Base-by-base conservation (phyloP, 345 rosid species). In the Hibiscus syriacus region DNA sequence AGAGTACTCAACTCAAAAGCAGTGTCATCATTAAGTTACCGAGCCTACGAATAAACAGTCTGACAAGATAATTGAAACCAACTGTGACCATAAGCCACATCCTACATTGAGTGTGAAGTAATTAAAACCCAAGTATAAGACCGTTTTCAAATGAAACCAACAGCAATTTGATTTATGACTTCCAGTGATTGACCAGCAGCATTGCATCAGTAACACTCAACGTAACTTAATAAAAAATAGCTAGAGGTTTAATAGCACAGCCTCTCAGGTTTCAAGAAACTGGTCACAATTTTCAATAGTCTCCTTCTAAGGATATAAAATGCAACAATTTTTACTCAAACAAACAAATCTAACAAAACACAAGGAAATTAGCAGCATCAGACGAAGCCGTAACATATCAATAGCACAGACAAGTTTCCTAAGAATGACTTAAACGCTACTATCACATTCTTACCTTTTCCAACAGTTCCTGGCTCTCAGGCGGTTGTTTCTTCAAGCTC, bases 381-480 rank as follows among this genome's bases (percentile, higher is more conserved):
- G 55, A 64, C 10, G 55, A 49, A 65, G 68, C 68, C 55, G 23
- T 43, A 65, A 19, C 22, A 26, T 46, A 48, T 17, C 2, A 32
- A 48, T 7, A 34, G 14, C 6, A 34, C 19, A 3, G 16, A 46
- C 23, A 50, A 48, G 49, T 4, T 49, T n/a, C 14, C 17, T 30
- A 34, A 59, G 54, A 32, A 58, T 49, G 49, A 10, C 41, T 36
- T 20, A 71, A 57, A 39, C 29, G 11, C 27, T 63, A 30, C 22
- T 38, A 59, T 3, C 17, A 73, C 67, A 66, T 36, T 11, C 17
- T 45, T 45, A 90, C 98, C 75, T 93, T 93, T 16, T 90, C 78
- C 76, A 93, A 76, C 43, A 93, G 78, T 74, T 93, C 98, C 79
- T 86, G 97, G 80, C 98, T 93, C 83, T 93, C 98, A 0, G 97